Conservation (phyloP, 345 rosid species). For the Fremontodendron californicum region DNA sequence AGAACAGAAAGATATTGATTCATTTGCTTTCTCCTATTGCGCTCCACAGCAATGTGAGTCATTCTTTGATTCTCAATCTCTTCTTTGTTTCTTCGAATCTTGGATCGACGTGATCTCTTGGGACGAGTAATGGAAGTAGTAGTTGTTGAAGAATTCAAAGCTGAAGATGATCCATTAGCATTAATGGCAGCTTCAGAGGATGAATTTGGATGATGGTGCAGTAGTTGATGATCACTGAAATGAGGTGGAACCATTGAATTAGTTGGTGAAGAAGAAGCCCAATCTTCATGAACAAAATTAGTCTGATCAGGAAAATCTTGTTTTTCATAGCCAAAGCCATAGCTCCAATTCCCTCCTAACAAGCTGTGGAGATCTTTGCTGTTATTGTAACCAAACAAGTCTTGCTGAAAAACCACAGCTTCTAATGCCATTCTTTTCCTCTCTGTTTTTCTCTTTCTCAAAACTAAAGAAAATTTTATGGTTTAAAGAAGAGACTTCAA, state of each 20-base stretch:
- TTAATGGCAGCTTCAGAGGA: slow-evolving; percentile 19
- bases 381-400: slow-evolving; percentile 33
- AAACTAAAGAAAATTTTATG: not conserved
- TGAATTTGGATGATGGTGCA: slow-evolving; percentile 16
- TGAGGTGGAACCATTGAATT: slow-evolving; percentile 12
- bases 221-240: slow-evolving; percentile 19
- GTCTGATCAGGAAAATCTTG: slow-evolving; percentile 34
- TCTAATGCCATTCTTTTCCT: slow-evolving; percentile 57
- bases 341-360: slow-evolving; percentile 37
- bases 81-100: slow-evolving; percentile 62
- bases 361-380: slow-evolving; percentile 42
- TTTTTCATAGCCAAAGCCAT: slow-evolving; percentile 17
- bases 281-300: slow-evolving; percentile 26
- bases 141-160: slow-evolving; percentile 16
- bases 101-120: slow-evolving; percentile 59
- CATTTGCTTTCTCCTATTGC: slow-evolving; percentile 89
- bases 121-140: slow-evolving; percentile 30
- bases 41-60: slow-evolving; percentile 96
- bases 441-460: not conserved
- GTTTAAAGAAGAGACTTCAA: not conserved
- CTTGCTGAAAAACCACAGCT: slow-evolving; percentile 55
- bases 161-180: not conserved
- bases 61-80: slow-evolving; percentile 82
- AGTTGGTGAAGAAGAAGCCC: slow-evolving; percentile 24
- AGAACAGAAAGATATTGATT: slow-evolving; percentile 75